Evolutionary conservation across 306 rosid species (phyloP).

Genomic region (Elaeagnus macrophylla): DNA sequence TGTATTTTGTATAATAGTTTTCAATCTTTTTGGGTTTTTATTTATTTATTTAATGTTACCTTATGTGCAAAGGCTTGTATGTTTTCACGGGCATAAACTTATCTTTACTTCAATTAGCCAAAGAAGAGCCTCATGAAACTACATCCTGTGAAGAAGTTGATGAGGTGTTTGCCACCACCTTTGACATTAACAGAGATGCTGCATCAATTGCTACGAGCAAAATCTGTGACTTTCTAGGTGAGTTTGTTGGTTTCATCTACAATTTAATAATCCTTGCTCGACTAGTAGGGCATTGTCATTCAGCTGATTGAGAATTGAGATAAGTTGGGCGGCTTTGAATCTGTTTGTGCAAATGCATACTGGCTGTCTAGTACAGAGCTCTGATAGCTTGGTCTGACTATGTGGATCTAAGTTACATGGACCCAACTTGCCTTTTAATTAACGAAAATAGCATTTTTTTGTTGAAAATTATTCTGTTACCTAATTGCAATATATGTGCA

Average conservation of each 20-base stretch:
- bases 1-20: neutral
- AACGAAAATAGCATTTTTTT: too few relatives aligned
- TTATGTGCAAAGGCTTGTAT: neutral
- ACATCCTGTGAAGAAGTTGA: conserved; percentile 33
- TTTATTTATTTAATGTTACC: neutral
- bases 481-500: too few relatives aligned
- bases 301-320: neutral
- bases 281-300: too few relatives aligned
- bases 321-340: neutral
- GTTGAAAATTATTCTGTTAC: too few relatives aligned
- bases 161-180: conserved; percentile 44
- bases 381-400: too few relatives aligned
- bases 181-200: conserved; percentile 33
- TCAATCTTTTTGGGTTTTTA: neutral
- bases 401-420: too few relatives aligned
- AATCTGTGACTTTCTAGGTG: conserved; percentile 40
- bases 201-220: conserved; percentile 27
- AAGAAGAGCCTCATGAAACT: conserved; percentile 19
- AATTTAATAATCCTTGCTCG: conserved; percentile 1
- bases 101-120: conserved; percentile 21
- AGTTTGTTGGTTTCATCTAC: conserved; percentile 7
- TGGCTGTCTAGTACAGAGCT: neutral
- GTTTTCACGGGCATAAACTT: conserved; percentile 1
- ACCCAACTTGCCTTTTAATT: too few relatives aligned
- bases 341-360: neutral